Base-by-base conservation (phyloP, 2,329 filamentous ascomycete genomes). In the Macrophomina tecta region DNA sequence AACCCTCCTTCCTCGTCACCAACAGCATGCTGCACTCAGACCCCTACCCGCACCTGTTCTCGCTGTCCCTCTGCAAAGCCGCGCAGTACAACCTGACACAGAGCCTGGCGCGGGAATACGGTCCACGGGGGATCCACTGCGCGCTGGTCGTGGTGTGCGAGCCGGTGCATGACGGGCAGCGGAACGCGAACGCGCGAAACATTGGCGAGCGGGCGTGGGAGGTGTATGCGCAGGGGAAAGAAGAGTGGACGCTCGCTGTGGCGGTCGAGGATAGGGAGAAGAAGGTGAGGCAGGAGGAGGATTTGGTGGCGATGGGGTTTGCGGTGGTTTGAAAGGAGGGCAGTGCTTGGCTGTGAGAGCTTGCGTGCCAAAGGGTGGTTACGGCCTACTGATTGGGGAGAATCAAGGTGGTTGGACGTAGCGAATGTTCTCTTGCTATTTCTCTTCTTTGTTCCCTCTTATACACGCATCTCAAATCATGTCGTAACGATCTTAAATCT, bases 81-180 rank as follows among this genome's bases (percentile, higher is more conserved):
- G 79, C 84, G 0, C 84, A 87, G 75, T 74, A 81, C 18, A 85
- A 83, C 49, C 72, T 86, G 70, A 77, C 84, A 9, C 74, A 82
- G 66, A 82, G 77, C 16, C 73, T 86, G 69, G 70, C 76, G 28
- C 74, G 76, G 65, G 78, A 79, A 8, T 85, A 81, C 65, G 69
- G 70, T 11, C 72, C 77, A 61, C 79, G 80, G 2, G 75, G 75
- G 3, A 80, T 87, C 2, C 83, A 85, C 67, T 72, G 84, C 18
- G 84, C 80, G 0, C 70, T 86, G 18, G 72, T 87, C 2, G 78
- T 73, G 56, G 79, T 86, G 0, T 80, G 80, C 3, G 84, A 84
- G 0, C 69, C 73, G 0, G 82, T 86, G 0, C 71, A 71, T 2
- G 74, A 77, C 0, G 76, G 80, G 9, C 77, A 81, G n/a, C 76